A percentile compares a stretch with the other conserved stretches of the same genome.
These are phyloP conservation scores for Cryptococcus floricola DNA, from an alignment of 1,284 basidiomycete genomes.

Conservation along the genomic window DNA sequence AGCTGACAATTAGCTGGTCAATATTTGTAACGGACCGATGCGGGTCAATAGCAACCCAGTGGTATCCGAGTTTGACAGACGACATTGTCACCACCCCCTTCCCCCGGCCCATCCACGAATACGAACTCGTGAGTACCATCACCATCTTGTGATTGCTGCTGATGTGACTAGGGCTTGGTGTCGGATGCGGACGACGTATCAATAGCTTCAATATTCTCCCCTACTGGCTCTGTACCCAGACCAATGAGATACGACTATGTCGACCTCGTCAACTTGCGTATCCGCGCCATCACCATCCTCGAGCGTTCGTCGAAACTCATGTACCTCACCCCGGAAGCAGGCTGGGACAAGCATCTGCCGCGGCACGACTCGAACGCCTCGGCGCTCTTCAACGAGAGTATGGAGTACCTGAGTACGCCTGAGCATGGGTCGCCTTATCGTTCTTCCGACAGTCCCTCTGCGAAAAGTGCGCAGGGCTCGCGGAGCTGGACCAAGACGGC, in stretches of 20 bases:
- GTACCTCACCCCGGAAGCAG: constrained; percentile 36
- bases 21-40: constrained; percentile 31
- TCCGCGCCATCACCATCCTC: constrained; percentile 28
- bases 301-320: constrained; percentile 38
- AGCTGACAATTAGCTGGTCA: constrained; percentile 27
- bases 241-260: constrained; percentile 12
- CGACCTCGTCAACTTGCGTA: constrained; percentile 25
- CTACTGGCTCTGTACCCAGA: constrained; percentile 1
- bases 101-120: constrained; percentile 38
- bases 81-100: constrained; percentile 36
- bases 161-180: constrained; percentile 24
- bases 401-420: neutral
- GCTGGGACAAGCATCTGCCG: constrained; percentile 14
- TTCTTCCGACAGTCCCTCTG: neutral
- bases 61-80: constrained; percentile 30
- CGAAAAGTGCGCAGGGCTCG: neutral
- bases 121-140: constrained; percentile 30
- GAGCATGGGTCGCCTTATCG: neutral
- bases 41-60: constrained; percentile 30
- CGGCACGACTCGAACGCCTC: neutral
- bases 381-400: neutral
- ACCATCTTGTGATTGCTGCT: neutral
- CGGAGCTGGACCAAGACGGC: constrained; percentile 28
- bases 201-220: constrained; percentile 19
- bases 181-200: constrained; percentile 27